These are phyloP conservation scores for Eimeria falciformis DNA, from an alignment of 169 alveolate species.

Conservation along the genomic window DNA sequence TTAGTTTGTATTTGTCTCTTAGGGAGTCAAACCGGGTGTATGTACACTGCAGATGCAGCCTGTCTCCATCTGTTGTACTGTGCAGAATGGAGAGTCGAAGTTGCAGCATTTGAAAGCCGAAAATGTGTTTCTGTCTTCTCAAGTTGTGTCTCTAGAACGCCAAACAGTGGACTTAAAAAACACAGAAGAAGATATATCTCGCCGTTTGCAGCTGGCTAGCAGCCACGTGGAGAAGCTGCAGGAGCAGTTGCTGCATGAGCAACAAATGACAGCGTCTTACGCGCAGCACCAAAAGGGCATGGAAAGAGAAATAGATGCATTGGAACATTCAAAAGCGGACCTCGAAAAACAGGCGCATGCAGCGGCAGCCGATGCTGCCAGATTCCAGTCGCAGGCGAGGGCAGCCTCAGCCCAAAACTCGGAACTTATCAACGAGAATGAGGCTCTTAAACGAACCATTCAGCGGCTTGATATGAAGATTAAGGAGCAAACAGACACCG, in stretches of 20 bases:
- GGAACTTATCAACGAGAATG: background rate
- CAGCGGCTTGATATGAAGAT: background rate
- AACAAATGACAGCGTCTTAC: conserved; percentile 42
- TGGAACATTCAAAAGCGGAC: background rate
- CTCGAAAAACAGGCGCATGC: conserved; percentile 16
- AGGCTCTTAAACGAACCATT: background rate
- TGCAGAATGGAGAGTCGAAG: background rate
- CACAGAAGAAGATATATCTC: background rate
- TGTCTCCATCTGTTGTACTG: background rate
- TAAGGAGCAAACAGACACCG: background rate
- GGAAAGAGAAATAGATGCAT: conserved; percentile 21
- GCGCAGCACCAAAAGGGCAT: background rate
- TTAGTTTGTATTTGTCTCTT: too few relatives aligned
- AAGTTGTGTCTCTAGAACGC: background rate
- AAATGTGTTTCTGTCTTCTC: background rate
- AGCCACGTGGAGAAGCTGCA: conserved; percentile 18
- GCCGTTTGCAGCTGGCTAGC: conserved; percentile 21
- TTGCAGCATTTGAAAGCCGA: background rate
- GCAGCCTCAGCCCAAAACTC: background rate
- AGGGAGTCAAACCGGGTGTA: too few relatives aligned
- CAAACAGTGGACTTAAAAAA: background rate
- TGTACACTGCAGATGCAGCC: too few relatives aligned
- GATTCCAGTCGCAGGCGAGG: background rate
- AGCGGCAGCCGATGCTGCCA: background rate
- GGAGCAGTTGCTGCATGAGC: conserved; percentile 60